Base-by-base conservation (phyloP, 2,329 filamentous ascomycete genomes). In the Colletotrichum agaves region DNA sequence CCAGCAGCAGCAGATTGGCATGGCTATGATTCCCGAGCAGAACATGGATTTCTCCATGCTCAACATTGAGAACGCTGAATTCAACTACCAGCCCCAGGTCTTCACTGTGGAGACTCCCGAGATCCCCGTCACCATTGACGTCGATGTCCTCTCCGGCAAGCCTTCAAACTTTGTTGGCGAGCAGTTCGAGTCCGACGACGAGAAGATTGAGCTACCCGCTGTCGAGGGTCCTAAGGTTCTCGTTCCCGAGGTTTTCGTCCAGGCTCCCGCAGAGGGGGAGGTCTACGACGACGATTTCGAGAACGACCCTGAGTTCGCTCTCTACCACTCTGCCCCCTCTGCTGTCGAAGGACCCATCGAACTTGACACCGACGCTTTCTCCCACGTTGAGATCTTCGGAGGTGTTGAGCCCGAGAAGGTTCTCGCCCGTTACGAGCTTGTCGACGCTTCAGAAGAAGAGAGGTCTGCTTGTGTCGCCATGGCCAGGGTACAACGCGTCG, bases 21-120 rank as follows among this genome's bases (percentile, higher is more conserved):
- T 97, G 86, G 88, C 91, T 65, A 91, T 94, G 86, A 89, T 97
- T 52, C 93, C 93, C 1, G 93, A 97, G 79, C 89, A 92, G 73
- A 85, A 82, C 59, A 84, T 94, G 78, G 92, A 97, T 74, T 90
- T 94, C 73, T 88, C 90, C 61, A 87, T 91, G 80, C 85, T 96
- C n/a, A 82, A 76, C 71, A 78, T 94, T 50, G 87, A 87, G 74
- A 77, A 80, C 60, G 82, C 83, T 66, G 74, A 75, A 49, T 89
- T 85, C 78, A 84, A 83, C 77, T 90, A 87, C 77, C 89, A 91
- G 75, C 89, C 90, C 23, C 89, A 90, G 75, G 90, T 92, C 55
- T 97, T 92, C 74, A 87, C 93, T 56, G 88, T 94, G n/a, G 88
- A 92, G 71, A 86, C 92, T 2, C 90, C 91, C 2, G 86, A 90